Evolutionary conservation across 2,329 filamentous ascomycete species (phyloP), one percentile per base, ranked within the genome.

Genomic region (Aspergillus udagawae): DNA sequence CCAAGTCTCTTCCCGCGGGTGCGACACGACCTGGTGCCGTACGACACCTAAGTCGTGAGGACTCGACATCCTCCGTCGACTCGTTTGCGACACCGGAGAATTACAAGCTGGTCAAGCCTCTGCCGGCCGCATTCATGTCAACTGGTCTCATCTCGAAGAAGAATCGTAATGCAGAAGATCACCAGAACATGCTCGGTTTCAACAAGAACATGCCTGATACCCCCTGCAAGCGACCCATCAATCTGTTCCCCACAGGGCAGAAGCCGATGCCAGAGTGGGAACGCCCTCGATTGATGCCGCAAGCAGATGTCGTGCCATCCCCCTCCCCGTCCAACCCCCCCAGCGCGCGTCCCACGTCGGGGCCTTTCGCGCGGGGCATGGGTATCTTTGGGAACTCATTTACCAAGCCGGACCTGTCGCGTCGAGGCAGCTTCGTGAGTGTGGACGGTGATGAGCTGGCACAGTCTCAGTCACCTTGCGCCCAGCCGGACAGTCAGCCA

Each of bases 81-180:
- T 81, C 80, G 23, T 87, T 91, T 63, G 87, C 88, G 32, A 95
- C 91, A 0, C 91, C 91, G 0, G 83, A 88, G 54, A 85, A 84
- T 54, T 94, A 90, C 76, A 92, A 91, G 73, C 80, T 85, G 52
- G 88, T 86, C 7, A 91, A 87, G 69, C 89, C 92, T 23, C 82
- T 90, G 55, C 87, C 90, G 32, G 86, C 89, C 44, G 92, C 92
- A 6, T 97, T 97, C 75, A 92, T 91, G 80, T 97, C 94, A 1
- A 97, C 94, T 0, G 92, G 93, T 1, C 79, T 99, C 28, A 88
- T 99, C 54, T 97, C 94, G 10, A 99, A 99, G 77, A 90, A 95
- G 73, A 95, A 94, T 68, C 87, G 90, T 56, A 87, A 90, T 71
- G 84, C 87, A 0, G 91, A 97, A 64, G 83, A 91, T 52, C 83